Percentiles rank a stretch among this genome's conserved stretches.
Evolutionary conservation across 495 filamentous ascomycete species (phyloP).

Genomic region (Arthonia radiata): DNA sequence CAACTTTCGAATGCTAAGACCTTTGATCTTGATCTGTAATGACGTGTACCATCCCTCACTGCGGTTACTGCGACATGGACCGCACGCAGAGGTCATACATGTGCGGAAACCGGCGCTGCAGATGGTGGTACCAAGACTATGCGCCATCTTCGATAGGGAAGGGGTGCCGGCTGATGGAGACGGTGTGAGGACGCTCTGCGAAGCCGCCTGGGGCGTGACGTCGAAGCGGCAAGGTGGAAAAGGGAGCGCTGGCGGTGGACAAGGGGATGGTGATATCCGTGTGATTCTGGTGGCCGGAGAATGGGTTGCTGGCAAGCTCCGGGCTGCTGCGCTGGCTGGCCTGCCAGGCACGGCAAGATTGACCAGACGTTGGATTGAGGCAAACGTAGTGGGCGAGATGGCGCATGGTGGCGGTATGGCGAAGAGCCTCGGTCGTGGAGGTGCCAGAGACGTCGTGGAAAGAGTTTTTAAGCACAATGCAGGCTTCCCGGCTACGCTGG

Average conservation of each 20-base stretch:
- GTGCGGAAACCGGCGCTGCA: conserved; percentile 71
- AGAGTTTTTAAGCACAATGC: conserved; percentile 71
- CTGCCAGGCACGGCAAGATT: conserved; percentile 19
- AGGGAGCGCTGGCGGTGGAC: conserved; percentile 23
- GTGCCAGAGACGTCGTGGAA: conserved; percentile 57
- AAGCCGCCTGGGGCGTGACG: conserved; percentile 81
- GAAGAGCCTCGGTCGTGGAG: conserved; percentile 53
- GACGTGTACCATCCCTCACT: conserved; percentile 89
- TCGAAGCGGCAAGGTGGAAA: conserved; percentile 36
- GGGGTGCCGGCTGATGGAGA: conserved; percentile 67
- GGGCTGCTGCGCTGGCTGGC: conserved; percentile 19
- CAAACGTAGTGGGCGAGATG: conserved; percentile 42
- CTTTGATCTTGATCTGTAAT: conserved; percentile 85
- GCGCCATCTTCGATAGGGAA: conserved; percentile 62
- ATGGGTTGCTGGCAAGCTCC: conserved; percentile 71
- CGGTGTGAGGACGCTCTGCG: conserved; percentile 69
- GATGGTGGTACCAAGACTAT: conserved; percentile 60
- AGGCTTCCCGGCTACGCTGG: conserved; percentile 41
- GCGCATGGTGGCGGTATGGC: conserved; percentile 51
- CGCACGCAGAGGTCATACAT: conserved; percentile 72
- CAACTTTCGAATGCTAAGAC: conserved; percentile 61
- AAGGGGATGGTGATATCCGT: conserved; percentile 72
- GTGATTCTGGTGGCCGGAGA: conserved; percentile 84
- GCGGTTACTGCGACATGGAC: conserved; percentile 54
- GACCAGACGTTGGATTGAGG: conserved; percentile 65